phyloP scores from a whole-genome alignment of 257 asterid genomes.

The Solanum chaucha region DNA sequence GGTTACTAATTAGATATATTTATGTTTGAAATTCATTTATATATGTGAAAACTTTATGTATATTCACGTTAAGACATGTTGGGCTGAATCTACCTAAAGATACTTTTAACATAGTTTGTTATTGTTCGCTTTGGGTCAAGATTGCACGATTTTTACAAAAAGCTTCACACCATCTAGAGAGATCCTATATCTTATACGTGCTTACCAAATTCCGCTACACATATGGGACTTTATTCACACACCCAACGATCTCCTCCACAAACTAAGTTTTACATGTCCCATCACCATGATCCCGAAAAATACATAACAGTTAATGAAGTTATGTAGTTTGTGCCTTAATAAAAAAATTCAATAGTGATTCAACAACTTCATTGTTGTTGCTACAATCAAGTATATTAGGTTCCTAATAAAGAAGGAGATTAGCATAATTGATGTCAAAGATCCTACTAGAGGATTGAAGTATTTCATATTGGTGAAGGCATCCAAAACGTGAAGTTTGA shows the following conservation, averaged over 20 bases:
- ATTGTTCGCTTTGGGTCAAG: neutral
- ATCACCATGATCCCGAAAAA: neutral
- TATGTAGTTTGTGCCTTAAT: too few relatives aligned
- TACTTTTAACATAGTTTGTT: neutral
- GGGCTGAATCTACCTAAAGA: neutral
- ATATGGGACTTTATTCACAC: neutral
- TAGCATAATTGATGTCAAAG: too few relatives aligned
- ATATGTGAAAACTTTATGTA: neutral
- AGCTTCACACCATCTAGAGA: accelerated
- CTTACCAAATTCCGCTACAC: neutral
- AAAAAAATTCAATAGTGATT: too few relatives aligned
- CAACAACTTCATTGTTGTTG: too few relatives aligned
- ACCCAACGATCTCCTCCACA: neutral
- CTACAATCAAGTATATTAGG: too few relatives aligned
- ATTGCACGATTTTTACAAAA: neutral
- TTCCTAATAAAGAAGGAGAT: too few relatives aligned
- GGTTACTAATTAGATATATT: neutral
- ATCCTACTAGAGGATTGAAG: too few relatives aligned
- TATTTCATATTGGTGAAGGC: too few relatives aligned
- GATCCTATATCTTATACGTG: neutral
- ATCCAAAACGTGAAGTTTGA: too few relatives aligned
- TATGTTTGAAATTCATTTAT: neutral
- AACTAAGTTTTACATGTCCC: neutral
- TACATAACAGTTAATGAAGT: too few relatives aligned
- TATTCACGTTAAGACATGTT: accelerated